Base-by-base conservation (phyloP, 2,329 filamentous ascomycete genomes). In the Beauveria scarabaeidicola region DNA sequence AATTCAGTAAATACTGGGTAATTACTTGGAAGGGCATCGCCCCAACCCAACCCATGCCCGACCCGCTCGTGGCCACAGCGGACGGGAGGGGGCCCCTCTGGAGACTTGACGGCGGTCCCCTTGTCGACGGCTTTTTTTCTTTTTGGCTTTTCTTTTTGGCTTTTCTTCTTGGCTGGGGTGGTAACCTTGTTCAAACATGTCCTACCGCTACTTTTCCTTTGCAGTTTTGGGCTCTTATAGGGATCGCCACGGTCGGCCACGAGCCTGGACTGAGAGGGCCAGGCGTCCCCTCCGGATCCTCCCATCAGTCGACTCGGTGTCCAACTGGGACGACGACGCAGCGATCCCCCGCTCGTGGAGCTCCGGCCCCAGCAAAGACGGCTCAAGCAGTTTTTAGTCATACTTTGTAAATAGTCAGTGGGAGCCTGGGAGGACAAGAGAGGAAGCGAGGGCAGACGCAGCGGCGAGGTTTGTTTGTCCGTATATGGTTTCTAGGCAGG, bases 291-390 rank as follows among this genome's bases (percentile, higher is more conserved):
- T 47, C 53, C n/a, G 53, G 53, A 43, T 56, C 53, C 41, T 56
- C 53, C 43, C 43, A 56, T 56, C 53, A 48, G 53, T 56, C 53
- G 53, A 56, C 53, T 48, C 32, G 29, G 15, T 19, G 19, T 15
- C 7, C 21, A 48, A 56, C 53, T 48, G 43, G 53, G 43, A 56
- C 53, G 53, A 56, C 43, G 43, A 23, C 3, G 13, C 53, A 56
- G 53, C 53, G 53, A 56, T 56, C 53, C 53, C 53, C 43, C 41
- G 53, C 52, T 3, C 52, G 52, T 53, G 52, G 52, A 53, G 52
- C 38, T 38, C 19, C 27, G 17, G 23, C n/a, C 47, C 47, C 47
- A 29, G 47, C 25, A 48, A 25, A 48, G 46, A 27, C n/a, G 27
- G 21, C 43, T 46, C 21, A 19, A 23, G 43, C 43, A 46, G 19